Conservation (phyloP, 2,329 filamentous ascomycete species). For the Didymella glomerata region DNA sequence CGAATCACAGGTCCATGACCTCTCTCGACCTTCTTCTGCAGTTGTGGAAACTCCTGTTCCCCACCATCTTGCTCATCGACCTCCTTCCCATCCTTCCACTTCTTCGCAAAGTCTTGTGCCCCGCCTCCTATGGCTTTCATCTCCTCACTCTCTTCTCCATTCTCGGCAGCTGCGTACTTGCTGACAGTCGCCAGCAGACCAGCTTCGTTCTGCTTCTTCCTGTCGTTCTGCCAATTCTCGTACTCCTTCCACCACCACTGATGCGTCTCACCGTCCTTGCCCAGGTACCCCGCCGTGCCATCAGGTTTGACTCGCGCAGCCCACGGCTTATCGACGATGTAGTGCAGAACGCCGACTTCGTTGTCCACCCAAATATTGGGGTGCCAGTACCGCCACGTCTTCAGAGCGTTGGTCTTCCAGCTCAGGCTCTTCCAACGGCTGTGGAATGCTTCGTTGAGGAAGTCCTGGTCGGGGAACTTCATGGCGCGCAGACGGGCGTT, state of each 20-base stretch:
- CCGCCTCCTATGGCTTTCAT: conserved; percentile 44
- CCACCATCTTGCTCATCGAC: conserved; percentile 8
- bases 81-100: conserved; percentile 30
- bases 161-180: conserved; percentile 36
- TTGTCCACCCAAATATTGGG: conserved; percentile 60
- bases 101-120: conserved; percentile 45
- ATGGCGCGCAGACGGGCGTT: conserved; percentile 51
- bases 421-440: conserved; percentile 55
- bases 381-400: conserved; percentile 64
- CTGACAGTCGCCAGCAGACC: conserved; percentile 31
- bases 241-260: conserved; percentile 63
- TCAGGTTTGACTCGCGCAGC: conserved; percentile 53
- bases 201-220: conserved; percentile 29
- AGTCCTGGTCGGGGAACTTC: conserved; percentile 64
- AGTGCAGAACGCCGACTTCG: conserved; percentile 60
- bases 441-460: conserved; percentile 60
- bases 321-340: conserved; percentile 67
- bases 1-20: conserved; percentile 43
- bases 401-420: conserved; percentile 64
- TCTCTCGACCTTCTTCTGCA: conserved; percentile 31
- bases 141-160: conserved; percentile 36
- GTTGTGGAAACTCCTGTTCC: conserved; percentile 7
- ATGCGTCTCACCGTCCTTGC: conserved; percentile 62
- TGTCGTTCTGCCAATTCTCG: conserved; percentile 51
- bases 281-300: conserved; percentile 58